Conservation (phyloP, 1,139 yeast species). For the Blastobotrys capitulatus region DNA sequence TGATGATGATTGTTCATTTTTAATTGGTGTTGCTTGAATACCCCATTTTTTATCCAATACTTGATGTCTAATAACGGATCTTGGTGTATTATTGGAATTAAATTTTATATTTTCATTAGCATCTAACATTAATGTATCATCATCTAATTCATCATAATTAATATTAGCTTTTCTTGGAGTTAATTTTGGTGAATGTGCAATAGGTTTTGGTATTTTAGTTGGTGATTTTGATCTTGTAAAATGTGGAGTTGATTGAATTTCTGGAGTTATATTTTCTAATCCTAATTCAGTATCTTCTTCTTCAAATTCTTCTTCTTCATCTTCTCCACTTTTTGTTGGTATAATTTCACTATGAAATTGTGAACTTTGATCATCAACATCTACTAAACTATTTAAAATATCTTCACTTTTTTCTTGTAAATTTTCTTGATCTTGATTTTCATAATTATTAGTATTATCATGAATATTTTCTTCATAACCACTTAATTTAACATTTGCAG, state of each 20-base stretch:
- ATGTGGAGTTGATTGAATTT: conserved; percentile 13
- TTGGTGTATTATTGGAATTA: background rate
- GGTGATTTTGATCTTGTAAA: conserved; percentile 9
- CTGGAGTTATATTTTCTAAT: conserved; percentile 4
- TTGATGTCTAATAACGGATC: conserved; percentile 28
- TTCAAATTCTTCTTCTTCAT: background rate
- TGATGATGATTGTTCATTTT: conserved; percentile 7
- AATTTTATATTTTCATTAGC: background rate
- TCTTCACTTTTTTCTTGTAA: no score
- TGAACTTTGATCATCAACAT: conserved; percentile 1
- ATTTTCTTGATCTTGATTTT: no score
- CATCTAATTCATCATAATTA: conserved; percentile 2
- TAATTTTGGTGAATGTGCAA: conserved; percentile 9
- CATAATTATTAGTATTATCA: conserved; percentile 11
- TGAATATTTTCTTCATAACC: conserved; percentile 47
- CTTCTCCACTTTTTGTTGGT: background rate
- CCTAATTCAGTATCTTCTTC: background rate
- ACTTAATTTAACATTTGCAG: conserved; percentile 62
- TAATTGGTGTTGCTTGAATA: conserved; percentile 32
- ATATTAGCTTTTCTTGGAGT: conserved; percentile 10
- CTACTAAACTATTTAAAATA: background rate
- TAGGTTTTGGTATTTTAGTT: conserved; percentile 15
- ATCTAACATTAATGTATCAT: background rate
- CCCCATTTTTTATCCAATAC: conserved; percentile 35
- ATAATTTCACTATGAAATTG: conserved; percentile 4